These are phyloP conservation scores for Xanthoconium separans DNA, from an alignment of 1,284 basidiomycete species.

Conservation along the genomic window DNA sequence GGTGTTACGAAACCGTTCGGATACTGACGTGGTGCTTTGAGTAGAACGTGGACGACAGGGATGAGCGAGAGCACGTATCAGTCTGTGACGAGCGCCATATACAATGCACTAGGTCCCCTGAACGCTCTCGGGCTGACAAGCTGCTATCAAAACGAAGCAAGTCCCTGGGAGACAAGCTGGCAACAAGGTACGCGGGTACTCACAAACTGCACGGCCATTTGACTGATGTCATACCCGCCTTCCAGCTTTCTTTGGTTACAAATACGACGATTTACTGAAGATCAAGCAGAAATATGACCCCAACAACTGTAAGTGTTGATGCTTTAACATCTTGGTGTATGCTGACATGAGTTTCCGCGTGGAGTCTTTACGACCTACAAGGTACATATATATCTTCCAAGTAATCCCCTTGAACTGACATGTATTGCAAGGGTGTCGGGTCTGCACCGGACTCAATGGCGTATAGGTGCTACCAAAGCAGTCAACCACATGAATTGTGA, in stretches of 20 bases:
- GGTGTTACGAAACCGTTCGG: not conserved
- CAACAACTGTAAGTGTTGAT: not conserved
- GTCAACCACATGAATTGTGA: too few species aligned
- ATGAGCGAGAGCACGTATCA: not conserved
- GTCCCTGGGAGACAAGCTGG: conserved; percentile 3
- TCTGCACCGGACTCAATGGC: not conserved
- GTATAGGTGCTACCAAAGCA: not conserved
- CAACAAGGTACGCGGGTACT: not conserved
- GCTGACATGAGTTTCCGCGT: not conserved
- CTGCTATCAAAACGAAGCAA: conserved; percentile 9
- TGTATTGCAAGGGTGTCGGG: not conserved
- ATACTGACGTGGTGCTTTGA: not conserved
- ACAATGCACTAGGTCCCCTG: not conserved
- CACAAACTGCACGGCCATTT: not conserved
- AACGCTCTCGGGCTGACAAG: not conserved
- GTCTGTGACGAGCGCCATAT: not conserved
- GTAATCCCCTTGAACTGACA: not conserved
- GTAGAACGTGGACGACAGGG: conserved; percentile 3
- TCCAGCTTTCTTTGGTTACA: conserved; percentile 7
- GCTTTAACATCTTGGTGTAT: not conserved
- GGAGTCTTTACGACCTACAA: not conserved
- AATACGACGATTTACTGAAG: not conserved
- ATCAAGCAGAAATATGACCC: conserved; percentile 7
- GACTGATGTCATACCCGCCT: not conserved
- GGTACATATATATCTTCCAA: not conserved